Evolutionary conservation across 164 flowering plant genomes (phyloP).

Genomic region (Aristolochia californica): DNA sequence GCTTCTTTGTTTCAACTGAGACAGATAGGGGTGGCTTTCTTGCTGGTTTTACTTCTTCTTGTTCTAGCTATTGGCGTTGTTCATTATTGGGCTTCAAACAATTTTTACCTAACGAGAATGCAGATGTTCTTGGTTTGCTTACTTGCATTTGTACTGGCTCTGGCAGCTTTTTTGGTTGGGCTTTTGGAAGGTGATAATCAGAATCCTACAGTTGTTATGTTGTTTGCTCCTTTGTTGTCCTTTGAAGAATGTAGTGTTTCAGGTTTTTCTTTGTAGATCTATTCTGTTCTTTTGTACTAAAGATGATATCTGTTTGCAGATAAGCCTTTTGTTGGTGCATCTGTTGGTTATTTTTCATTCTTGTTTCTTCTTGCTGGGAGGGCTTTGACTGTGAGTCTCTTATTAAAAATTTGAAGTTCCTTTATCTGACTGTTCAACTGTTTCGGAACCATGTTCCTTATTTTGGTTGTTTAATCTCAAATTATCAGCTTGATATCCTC

Average conservation of each 20-base stretch:
- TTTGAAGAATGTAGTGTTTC: neutral
- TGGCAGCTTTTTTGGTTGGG: slow-evolving; percentile 94
- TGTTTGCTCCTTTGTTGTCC: neutral
- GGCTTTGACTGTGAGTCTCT: slow-evolving; percentile 78
- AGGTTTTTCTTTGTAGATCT: neutral
- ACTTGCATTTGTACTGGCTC: slow-evolving; percentile 80
- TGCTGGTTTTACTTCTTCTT: slow-evolving; percentile 69
- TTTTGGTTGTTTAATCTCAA: neutral
- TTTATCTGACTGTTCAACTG: neutral
- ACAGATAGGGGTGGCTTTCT: slow-evolving; percentile 92
- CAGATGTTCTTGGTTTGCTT: slow-evolving; percentile 83
- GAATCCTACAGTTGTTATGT: neutral
- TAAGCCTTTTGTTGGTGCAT: slow-evolving; percentile 90
- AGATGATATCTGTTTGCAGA: slow-evolving; percentile 30
- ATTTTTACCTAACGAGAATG: slow-evolving; percentile 82
- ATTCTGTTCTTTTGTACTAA: neutral
- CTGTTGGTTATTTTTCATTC: slow-evolving; percentile 95
- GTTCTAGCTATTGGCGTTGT: slow-evolving; percentile 86
- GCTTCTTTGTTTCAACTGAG: slow-evolving; percentile 8
- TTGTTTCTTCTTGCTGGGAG: slow-evolving; percentile 95
- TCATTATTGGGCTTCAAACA: slow-evolving; percentile 97
- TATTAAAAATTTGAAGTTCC: neutral
- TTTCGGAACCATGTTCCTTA: neutral
- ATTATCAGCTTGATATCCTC: neutral
- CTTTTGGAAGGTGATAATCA: slow-evolving; percentile 57